Evolutionary conservation across 2,329 filamentous ascomycete genomes (phyloP).

Genomic region (Corynespora cassiicola): DNA sequence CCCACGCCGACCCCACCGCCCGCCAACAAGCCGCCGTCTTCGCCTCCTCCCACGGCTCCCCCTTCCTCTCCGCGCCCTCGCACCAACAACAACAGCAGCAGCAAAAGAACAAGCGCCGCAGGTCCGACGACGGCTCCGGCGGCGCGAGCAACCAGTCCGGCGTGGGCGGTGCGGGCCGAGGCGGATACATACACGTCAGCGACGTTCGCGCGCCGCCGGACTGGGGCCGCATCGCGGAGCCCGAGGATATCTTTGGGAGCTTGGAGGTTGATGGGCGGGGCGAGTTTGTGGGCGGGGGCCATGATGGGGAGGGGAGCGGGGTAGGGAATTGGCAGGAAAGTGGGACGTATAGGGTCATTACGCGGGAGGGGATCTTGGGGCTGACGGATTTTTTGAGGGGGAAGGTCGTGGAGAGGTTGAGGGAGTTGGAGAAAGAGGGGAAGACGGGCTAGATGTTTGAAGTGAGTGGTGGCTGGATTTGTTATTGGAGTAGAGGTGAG

Average conservation of each 20-base stretch:
- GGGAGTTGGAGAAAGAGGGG: slow-evolving; percentile 26
- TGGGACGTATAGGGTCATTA: slow-evolving; percentile 68
- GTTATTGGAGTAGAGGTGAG: no score
- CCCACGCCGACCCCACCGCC: slow-evolving; percentile 62
- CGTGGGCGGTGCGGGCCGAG: slow-evolving; percentile 62
- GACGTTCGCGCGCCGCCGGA: slow-evolving; percentile 67
- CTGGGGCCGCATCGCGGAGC: slow-evolving; percentile 69
- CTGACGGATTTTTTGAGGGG: slow-evolving; percentile 30
- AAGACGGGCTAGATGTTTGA: no score
- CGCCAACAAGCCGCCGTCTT: slow-evolving; percentile 66
- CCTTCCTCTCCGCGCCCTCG: slow-evolving; percentile 47
- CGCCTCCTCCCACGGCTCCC: slow-evolving; percentile 63
- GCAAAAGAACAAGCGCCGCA: no score
- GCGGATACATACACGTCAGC: slow-evolving; percentile 69
- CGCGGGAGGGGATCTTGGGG: slow-evolving; percentile 62
- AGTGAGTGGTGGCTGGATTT: no score
- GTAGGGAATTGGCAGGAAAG: slow-evolving; percentile 67
- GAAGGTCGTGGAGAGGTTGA: slow-evolving; percentile 25
- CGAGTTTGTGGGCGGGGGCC: slow-evolving; percentile 60
- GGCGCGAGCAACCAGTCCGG: slow-evolving; percentile 66
- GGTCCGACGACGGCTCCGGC: slow-evolving; percentile 58
- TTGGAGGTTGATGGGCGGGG: slow-evolving; percentile 66
- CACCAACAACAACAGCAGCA: no score
- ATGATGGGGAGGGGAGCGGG: no score
- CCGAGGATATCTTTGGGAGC: slow-evolving; percentile 71